Percentiles rank a stretch among this genome's conserved stretches.
Evolutionary conservation across 2,329 filamentous ascomycete species (phyloP).

Genomic region (Knufia petricola): DNA sequence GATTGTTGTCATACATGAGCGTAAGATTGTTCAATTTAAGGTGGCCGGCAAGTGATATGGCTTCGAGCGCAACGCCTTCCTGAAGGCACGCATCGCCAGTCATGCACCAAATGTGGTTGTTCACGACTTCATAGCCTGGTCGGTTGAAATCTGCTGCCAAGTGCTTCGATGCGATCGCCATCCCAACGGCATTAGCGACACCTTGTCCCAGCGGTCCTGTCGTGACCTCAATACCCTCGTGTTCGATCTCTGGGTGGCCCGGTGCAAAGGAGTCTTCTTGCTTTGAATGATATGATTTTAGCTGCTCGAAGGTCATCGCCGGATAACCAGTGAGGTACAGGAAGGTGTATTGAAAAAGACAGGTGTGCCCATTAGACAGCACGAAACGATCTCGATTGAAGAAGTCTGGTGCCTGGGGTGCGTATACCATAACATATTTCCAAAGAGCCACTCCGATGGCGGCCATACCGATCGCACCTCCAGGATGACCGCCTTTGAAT

Average conservation of each 20-base stretch:
- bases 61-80: conserved; percentile 49
- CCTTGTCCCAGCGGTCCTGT: conserved; percentile 50
- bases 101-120: conserved; percentile 46
- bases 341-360: conserved; percentile 47
- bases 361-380: conserved; percentile 51
- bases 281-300: conserved; percentile 46
- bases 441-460: conserved; percentile 53
- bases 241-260: conserved; percentile 43
- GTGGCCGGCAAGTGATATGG: conserved; percentile 48
- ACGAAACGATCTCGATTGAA: conserved; percentile 57
- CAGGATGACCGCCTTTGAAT: conserved; percentile 59
- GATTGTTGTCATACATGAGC: conserved; percentile 53
- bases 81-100: conserved; percentile 50
- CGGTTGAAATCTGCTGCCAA: conserved; percentile 44
- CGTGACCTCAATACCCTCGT: conserved; percentile 48
- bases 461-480: conserved; percentile 51
- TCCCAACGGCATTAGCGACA: conserved; percentile 49
- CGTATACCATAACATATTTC: conserved; percentile 55
- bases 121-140: conserved; percentile 38
- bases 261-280: conserved; percentile 36
- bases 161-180: conserved; percentile 49
- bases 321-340: conserved; percentile 46
- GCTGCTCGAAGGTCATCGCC: conserved; percentile 47
- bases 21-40: conserved; percentile 47
- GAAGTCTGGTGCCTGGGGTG: conserved; percentile 45